Base-by-base conservation (phyloP, 108 stramenopile species). In the Pseudonitzschia delicatissima region DNA sequence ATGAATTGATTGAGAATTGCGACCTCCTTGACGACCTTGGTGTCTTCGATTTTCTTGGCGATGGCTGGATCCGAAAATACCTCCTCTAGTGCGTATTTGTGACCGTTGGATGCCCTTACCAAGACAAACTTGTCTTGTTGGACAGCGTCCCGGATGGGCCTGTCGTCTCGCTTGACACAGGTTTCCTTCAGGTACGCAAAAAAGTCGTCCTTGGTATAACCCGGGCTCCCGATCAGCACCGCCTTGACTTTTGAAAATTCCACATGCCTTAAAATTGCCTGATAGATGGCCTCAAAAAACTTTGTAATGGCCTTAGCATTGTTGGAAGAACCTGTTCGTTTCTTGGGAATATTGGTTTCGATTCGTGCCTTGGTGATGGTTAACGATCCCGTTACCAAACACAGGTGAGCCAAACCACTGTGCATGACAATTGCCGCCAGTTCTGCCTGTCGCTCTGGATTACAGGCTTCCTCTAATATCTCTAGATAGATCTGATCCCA, bases 401-500 rank as follows among this genome's bases (percentile, higher is more conserved):
- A 98, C 9, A 99, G 85, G 76, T 97, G 93, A 3, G 96, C 96
- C 53, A 97, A 63, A 21, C 97, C 97, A 39, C 42, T 52, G 53
- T 90, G 78, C 95, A 98, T 91, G 3, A 96, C 96, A 21, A 99
- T 77, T 28, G 90, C 95, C 2, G 97, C 97, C 3, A 99, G 72
- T 61, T 99, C 96, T 2, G 98, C 96, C 65, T 93, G 89, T 62
- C 80, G 71, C 28, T 89, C 85, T 1, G 96, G 94, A 80, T 95
- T 82, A 64, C 79, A 80, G 12, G 97, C 93, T 61, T 95, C 92
- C 12, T 95, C 90, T 11, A 99, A 76, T 32, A 93, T 63, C 69
- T 96, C 96, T 45, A 98, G 71, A 68, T 79, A 96, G 23, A 97
- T 80, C 60, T 88, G 76, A 87, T 99, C 98, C 98, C 98, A 99